Conservation (phyloP, 2,329 filamentous ascomycete genomes). For the Monilinia aucupariae region DNA sequence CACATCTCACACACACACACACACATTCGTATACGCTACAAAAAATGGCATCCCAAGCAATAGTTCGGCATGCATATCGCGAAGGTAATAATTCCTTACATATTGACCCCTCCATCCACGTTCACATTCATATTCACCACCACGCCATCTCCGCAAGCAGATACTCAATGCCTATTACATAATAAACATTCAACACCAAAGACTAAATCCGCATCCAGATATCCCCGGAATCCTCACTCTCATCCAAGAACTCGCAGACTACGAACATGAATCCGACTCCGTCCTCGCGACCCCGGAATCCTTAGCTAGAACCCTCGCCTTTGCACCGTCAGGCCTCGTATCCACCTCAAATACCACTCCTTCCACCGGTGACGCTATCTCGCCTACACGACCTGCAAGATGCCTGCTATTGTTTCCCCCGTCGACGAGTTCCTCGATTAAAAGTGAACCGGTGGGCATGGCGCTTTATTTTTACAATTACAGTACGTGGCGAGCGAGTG, state of each 20-base stretch:
- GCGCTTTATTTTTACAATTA: constrained; percentile 95
- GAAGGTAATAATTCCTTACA: neutral
- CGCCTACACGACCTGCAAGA: constrained; percentile 59
- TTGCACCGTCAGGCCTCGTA: constrained; percentile 48
- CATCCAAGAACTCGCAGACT: constrained; percentile 80
- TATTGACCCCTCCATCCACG: neutral
- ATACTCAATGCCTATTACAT: too few relatives aligned
- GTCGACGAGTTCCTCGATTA: constrained; percentile 30
- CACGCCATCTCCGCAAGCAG: neutral
- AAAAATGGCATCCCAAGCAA: constrained; percentile 6
- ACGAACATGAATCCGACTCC: constrained; percentile 69
- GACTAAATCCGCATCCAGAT: constrained; percentile 47
- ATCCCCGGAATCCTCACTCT: constrained; percentile 73
- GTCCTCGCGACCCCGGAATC: constrained; percentile 75
- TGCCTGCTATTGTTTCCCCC: constrained; percentile 60
- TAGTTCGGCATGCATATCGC: constrained; percentile 9
- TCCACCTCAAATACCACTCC: constrained; percentile 41
- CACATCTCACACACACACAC: neutral
- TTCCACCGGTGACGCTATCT: constrained; percentile 48
- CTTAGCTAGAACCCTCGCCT: constrained; percentile 71
- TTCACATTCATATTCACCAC: too few relatives aligned
- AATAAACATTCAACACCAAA: neutral
- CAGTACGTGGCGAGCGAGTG: constrained; percentile 81
- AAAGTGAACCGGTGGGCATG: constrained; percentile 57
- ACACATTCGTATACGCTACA: too few relatives aligned